A percentile compares a stretch with the other conserved stretches of the same genome.
Conservation (phyloP, 2,329 filamentous ascomycete genomes). For the Allantophomopsis cytisporea region DNA sequence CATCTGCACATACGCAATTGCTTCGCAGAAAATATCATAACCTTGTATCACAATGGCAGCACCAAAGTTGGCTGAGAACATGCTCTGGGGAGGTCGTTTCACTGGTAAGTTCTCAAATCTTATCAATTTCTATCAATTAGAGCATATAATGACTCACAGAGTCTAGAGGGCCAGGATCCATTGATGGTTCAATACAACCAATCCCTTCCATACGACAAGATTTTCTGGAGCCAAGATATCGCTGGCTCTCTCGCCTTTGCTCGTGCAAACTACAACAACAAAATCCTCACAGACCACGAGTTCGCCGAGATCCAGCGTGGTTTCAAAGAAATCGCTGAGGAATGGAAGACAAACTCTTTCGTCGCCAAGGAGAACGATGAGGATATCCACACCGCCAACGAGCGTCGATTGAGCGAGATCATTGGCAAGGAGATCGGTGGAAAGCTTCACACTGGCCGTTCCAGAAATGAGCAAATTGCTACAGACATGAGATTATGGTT, state of each 20-base stretch:
- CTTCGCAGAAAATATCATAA: no score
- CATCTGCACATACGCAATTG: no score
- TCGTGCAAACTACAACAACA: constrained; percentile 57
- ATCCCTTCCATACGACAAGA: constrained; percentile 61
- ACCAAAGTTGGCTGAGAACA: constrained; percentile 19
- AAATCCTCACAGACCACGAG: constrained; percentile 58
- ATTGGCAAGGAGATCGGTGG: constrained; percentile 77
- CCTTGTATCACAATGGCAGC: no score
- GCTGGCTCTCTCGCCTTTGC: constrained; percentile 67
- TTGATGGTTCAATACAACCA: constrained; percentile 78
- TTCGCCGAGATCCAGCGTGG: constrained; percentile 60
- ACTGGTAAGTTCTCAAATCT: constrained; percentile 25
- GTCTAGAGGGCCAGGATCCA: constrained; percentile 60
- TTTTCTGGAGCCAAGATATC: constrained; percentile 68
- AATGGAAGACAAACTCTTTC: constrained; percentile 35
- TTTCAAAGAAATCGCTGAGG: constrained; percentile 36
- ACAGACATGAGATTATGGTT: constrained; percentile 89
- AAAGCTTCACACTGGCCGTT: constrained; percentile 81
- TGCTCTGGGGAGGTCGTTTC: constrained; percentile 49
- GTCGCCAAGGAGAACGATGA: constrained; percentile 29
- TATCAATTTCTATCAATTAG: no score
- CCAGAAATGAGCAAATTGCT: constrained; percentile 81
- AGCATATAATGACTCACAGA: constrained; percentile 4
- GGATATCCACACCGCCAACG: constrained; percentile 57
- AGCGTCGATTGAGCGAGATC: constrained; percentile 65